phyloP scores from a whole-genome alignment of 1,139 yeast genomes.

The Entelexis paramagnoliae region DNA sequence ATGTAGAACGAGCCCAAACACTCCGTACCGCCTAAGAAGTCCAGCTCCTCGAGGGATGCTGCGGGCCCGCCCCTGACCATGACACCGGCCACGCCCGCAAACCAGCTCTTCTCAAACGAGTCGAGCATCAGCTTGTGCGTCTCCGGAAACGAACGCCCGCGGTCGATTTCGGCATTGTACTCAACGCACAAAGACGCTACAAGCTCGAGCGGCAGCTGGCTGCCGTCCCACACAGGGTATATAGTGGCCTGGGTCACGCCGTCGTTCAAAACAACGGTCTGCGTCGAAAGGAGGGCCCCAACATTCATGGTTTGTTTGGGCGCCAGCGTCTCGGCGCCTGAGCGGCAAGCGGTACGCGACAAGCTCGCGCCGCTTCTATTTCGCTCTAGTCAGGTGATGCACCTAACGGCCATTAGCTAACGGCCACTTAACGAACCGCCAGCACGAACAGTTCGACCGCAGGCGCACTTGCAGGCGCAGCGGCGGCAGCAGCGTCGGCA shows the following conservation, averaged over 20 bases:
- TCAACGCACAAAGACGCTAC: conserved; percentile 79
- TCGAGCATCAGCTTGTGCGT: conserved; percentile 65
- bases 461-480: too few species aligned
- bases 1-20: conserved; percentile 77
- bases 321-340: too few species aligned
- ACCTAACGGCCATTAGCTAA: too few species aligned
- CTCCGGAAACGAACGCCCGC: conserved; percentile 81
- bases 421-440: too few species aligned
- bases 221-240: conserved; percentile 63
- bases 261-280: conserved; percentile 68
- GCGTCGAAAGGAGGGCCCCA: conserved; percentile 29
- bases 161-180: conserved; percentile 81
- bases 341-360: too few species aligned
- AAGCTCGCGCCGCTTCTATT: neutral
- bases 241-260: conserved; percentile 54
- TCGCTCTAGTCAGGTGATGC: neutral
- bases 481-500: too few species aligned
- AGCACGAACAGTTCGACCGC: too few species aligned
- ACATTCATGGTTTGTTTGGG: neutral
- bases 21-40: conserved; percentile 66
- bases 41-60: conserved; percentile 29
- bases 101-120: conserved; percentile 76
- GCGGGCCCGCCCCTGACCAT: conserved; percentile 56
- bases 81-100: conserved; percentile 59
- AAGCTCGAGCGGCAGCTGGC: conserved; percentile 61